Evolutionary conservation across 2,329 filamentous ascomycete species (phyloP), one percentile per base, ranked within the genome.

Genomic region (Madurella mycetomatis): DNA sequence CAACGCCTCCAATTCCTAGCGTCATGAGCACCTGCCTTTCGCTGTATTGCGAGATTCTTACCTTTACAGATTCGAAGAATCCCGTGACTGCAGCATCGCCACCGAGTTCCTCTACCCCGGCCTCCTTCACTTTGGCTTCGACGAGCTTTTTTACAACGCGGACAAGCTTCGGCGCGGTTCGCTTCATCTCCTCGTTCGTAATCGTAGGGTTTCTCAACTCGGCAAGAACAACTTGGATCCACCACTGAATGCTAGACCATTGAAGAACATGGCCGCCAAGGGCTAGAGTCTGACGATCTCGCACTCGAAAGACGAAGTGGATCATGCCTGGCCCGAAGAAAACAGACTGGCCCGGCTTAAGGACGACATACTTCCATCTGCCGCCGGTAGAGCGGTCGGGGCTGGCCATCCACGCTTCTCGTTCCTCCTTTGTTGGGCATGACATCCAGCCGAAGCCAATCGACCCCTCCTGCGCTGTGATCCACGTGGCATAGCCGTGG

Each of bases 261-360:
- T 69, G 67, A 49, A 70, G 57, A 8, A 70, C 55, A 51, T 71
- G 67, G 8, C 68, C 68, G 37, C 68, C 66, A 16, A 70, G 61
- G 11, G 67, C 68, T 9, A 70, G 57, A n/a, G 68, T 70, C 50
- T 66, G 62, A 46, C 55, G 49, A 15, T 47, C 44, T 25, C 61
- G 60, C 43, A 61, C 49, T 40, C 67, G 63, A 48, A 70, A 70
- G 2, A 71, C 67, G 49, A 67, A 67, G 57, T 71, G 67, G 43
- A 71, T 66, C 8, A 66, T 70, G n/a, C 49, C 68, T 16, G 66
- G 65, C 34, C 60, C 54, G 52, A 71, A 70, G 49, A 67, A 70
- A 11, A 71, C 62, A 2, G 68, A 67, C 62, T 71, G 66, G 11
- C 67, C 69, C 1, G 67, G 67, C 48, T 63, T 62, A 15, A 71